Evolutionary conservation across 2,329 filamentous ascomycete genomes (phyloP), one percentile per base, ranked within the genome.

Genomic region (Ophiosphaerella herpotricha): DNA sequence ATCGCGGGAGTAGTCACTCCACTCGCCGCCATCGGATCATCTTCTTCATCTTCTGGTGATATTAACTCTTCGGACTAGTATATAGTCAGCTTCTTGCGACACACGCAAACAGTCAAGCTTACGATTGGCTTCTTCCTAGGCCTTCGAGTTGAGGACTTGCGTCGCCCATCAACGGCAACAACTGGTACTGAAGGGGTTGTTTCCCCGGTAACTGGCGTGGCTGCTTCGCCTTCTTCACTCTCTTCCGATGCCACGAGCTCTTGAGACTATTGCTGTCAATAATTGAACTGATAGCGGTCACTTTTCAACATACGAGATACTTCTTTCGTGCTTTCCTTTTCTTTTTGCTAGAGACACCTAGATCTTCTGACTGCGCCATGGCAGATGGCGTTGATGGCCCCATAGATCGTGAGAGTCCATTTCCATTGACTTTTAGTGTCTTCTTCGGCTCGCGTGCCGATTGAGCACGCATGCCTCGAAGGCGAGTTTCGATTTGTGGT

Each of bases 201-300:
- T 50, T 48, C 40, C 36, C 57, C 50, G 29, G 48, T 35, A 9
- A 35, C 26, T 5, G 46, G 37, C 4, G 49, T 38, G 43, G 46
- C 35, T 34, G 39, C 48, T 12, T 65, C 57, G 7, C 43, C 41
- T 24, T 60, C 50, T 18, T 68, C 64, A 51, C 52, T 61, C 41
- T 64, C 62, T n/a, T 67, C 65, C 45, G 61, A 66, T 35, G 57
- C 64, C n/a, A 70, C 58, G 11, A 70, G 51, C 46, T 68, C 65
- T 42, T 67, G 54, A 13, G 67, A 70, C 67, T 70, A 46, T 31
- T 34, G 29, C 14, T 35, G 37, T 67, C 43, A 63, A 60, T 43
- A 43, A 5, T 38, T 42, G 29, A 29, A 7, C 26, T 29, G 26
- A 29, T 29, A 29, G 26, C 11, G 26, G 26, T 29, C 11, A 29